phyloP scores from a whole-genome alignment of 164 flowering plant genomes.

The Magnolia officinalis region DNA sequence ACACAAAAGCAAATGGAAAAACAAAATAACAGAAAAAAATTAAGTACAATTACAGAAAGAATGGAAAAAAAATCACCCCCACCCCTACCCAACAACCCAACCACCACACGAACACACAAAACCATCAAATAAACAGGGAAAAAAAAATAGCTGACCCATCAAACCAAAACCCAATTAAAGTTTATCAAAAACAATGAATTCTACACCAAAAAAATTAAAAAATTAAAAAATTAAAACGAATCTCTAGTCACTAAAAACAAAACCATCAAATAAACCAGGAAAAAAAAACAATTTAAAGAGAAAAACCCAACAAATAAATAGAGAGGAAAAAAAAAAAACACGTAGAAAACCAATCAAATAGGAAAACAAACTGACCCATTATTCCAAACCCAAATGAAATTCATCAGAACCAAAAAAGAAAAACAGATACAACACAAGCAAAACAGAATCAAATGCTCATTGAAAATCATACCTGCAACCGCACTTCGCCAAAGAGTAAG shows the following conservation, averaged over 20 bases:
- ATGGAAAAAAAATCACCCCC: too few species aligned
- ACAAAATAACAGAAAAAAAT: too few species aligned
- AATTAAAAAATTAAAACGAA: too few species aligned
- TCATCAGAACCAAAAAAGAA: not conserved
- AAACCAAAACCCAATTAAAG: not conserved
- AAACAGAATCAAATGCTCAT: not conserved
- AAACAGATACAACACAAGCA: not conserved
- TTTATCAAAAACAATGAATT: not conserved
- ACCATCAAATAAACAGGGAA: not conserved
- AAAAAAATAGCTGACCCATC: not conserved
- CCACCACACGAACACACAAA: not conserved
- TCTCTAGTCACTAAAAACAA: not conserved
- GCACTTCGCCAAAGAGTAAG: slow-evolving; percentile 51
- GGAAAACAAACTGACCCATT: not conserved
- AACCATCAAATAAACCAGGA: not conserved
- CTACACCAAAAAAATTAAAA: not conserved
- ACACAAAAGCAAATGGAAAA: too few species aligned
- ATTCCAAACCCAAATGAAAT: not conserved
- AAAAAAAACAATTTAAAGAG: not conserved
- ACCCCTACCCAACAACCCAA: not conserved
- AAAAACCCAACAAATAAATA: not conserved
- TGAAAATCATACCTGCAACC: slow-evolving; percentile 66
- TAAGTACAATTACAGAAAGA: too few species aligned
- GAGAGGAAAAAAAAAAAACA: not conserved
- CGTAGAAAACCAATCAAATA: too few species aligned